Conservation (phyloP, 345 rosid genomes). For the Eucalyptus pauciflora region DNA sequence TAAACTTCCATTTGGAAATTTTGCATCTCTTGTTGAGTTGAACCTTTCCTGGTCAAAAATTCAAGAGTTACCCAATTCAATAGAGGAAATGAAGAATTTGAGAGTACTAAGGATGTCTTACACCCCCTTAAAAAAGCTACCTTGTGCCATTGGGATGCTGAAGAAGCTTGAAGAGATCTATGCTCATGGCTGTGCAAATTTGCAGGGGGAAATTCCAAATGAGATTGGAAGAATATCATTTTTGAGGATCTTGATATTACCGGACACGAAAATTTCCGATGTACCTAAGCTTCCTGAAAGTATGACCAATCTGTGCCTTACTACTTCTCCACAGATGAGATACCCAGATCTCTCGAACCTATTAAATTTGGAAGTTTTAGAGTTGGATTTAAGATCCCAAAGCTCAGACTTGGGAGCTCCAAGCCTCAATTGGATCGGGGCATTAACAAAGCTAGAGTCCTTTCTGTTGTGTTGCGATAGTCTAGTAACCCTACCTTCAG, state of each 20-base stretch:
- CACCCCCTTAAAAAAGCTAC: neutral
- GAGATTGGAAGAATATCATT: neutral
- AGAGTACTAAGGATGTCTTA: neutral
- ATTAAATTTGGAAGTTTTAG: too few species aligned
- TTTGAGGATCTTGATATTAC: rapidly evolving
- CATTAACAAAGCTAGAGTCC: neutral
- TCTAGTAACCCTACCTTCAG: neutral
- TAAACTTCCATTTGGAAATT: neutral
- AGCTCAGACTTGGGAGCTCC: too few species aligned
- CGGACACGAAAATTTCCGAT: rapidly evolving
- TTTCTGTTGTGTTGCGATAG: rapidly evolving
- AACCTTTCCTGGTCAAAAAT: rapidly evolving
- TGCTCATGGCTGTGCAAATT: rapidly evolving
- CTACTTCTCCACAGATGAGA: rapidly evolving
- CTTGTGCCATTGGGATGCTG: neutral
- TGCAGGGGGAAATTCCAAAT: neutral
- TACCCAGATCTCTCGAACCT: too few species aligned
- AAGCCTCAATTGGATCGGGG: neutral
- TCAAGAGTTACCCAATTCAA: neutral
- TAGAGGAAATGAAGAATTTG: neutral
- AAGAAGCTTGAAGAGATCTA: neutral
- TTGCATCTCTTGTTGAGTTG: neutral
- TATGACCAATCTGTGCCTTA: neutral
- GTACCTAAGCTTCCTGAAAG: neutral
- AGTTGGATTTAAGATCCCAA: too few species aligned